Base-by-base conservation (phyloP, 306 rosid species). In the Prosopis cineraria region DNA sequence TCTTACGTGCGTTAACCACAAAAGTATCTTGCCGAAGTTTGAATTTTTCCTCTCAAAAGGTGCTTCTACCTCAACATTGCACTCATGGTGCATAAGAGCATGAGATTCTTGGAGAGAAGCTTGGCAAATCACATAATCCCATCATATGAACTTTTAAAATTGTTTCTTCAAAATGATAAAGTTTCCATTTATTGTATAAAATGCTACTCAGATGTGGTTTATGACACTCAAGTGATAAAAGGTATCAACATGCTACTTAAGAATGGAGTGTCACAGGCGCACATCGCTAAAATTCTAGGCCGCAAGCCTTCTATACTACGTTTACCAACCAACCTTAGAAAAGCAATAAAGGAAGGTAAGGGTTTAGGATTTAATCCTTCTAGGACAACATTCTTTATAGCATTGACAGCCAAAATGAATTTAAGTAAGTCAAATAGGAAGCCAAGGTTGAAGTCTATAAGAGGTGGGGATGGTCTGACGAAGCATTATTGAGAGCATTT, bases 351-450 rank as follows among this genome's bases (percentile, higher is more conserved):
- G 50, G 68, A 81, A 77, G 59, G 90, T 0, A 84, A 68, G 79
- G 68, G 68, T 10, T 56, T 92, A 84, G 87, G 91, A 7, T 80
- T 90, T 59, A 27, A 78, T 52, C 16, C 84, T 75, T 72, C 48
- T 16, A 68, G 29, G 5, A 2, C 25, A 1, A 16, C 30, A 8
- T 90, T 90, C 52, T n/a, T n/a, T n/a, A n/a, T n/a, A 0, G 95
- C 90, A 0, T 60, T 87, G 50, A 4, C 9, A 4, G 86, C 84
- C 14, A 69, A 73, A 69, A n/a, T 16, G 16, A n/a, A n/a, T 24
- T 22, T 22, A 20, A 10, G 16, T 6, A 55, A 55, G 16, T 55
- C 30, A 11, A 8, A 11, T 55, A 31, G 62, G 16, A 55, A 20
- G 29, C 31, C 14, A 55, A 55, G 10, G 31, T 55, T 20, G 31